These are phyloP conservation scores for Peronosclerospora sorghi DNA, from an alignment of 352 stramenopile genomes.

Conservation along the genomic window DNA sequence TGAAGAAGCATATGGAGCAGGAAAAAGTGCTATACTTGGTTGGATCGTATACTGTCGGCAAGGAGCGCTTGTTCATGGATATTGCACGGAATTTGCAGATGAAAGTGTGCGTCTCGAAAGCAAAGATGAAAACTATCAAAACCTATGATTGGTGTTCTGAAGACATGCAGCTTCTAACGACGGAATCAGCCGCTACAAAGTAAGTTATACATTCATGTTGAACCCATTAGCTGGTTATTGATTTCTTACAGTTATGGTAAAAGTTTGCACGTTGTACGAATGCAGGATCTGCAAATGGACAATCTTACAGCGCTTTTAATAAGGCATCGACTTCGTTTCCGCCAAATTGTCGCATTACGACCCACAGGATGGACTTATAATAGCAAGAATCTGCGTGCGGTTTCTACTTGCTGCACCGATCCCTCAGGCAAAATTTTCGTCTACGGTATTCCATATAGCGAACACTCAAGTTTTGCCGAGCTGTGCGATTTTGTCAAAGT, in stretches of 20 bases:
- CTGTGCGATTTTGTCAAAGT: constrained; percentile 88
- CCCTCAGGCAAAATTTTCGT: constrained; percentile 77
- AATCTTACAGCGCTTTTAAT: constrained; percentile 51
- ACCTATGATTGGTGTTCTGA: constrained; percentile 78
- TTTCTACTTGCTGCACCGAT: constrained; percentile 72
- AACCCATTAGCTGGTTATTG: not conserved
- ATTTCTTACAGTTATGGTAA: constrained; percentile 3
- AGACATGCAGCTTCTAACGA: constrained; percentile 83
- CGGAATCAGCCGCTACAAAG: constrained; percentile 55
- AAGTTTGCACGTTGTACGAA: constrained; percentile 88
- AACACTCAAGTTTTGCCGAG: constrained; percentile 94
- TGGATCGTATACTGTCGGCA: constrained; percentile 95
- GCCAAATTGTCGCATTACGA: constrained; percentile 88
- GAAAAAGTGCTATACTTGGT: constrained; percentile 89
- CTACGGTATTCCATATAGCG: constrained; percentile 93
- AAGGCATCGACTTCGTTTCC: constrained; percentile 60
- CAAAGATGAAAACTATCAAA: constrained; percentile 78
- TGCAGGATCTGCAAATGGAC: constrained; percentile 91
- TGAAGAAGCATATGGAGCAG: constrained; percentile 34
- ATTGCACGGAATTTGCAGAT: constrained; percentile 66
- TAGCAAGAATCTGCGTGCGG: constrained; percentile 25
- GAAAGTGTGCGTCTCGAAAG: constrained; percentile 72
- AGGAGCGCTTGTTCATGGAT: constrained; percentile 94
- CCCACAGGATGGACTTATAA: constrained; percentile 90
- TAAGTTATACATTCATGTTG: constrained; percentile 17